Percentiles rank a stretch among this genome's conserved stretches.
These are phyloP conservation scores for Aquilaria malaccensis DNA, from an alignment of 345 rosid species.

Conservation along the genomic window DNA sequence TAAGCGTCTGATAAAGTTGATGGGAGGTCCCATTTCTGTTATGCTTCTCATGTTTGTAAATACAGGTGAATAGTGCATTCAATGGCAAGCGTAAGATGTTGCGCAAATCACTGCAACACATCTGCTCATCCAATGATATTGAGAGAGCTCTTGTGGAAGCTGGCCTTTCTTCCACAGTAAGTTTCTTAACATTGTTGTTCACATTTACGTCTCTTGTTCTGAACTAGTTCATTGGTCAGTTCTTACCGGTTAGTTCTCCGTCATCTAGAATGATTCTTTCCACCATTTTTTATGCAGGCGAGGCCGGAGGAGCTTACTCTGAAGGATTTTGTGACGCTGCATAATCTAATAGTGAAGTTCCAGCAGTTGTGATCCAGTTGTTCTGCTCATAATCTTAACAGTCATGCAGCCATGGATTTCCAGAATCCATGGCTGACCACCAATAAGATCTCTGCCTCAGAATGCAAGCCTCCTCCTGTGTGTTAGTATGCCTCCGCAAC, in stretches of 20 bases:
- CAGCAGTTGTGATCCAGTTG: constrained; percentile 4
- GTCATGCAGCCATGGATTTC: too few relatives aligned
- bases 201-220: neutral
- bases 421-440: too few relatives aligned
- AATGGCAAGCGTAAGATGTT: constrained; percentile 86
- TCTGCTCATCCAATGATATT: constrained; percentile 53
- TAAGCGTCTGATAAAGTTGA: neutral
- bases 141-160: constrained; percentile 57
- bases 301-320: constrained; percentile 91
- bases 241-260: neutral
- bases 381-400: too few relatives aligned
- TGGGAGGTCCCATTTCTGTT: neutral
- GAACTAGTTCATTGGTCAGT: neutral
- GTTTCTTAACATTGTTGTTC: constrained; percentile 11
- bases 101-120: constrained; percentile 74
- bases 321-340: constrained; percentile 82
- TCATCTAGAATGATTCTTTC: neutral
- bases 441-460: too few relatives aligned
- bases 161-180: constrained; percentile 65
- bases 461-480: too few relatives aligned
- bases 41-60: constrained; percentile 1
- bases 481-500: too few relatives aligned
- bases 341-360: constrained; percentile 39
- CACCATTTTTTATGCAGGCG: constrained; percentile 42
- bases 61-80: constrained; percentile 82